Conservation (phyloP, 306 rosid genomes). For the Crataegus laevigata region DNA sequence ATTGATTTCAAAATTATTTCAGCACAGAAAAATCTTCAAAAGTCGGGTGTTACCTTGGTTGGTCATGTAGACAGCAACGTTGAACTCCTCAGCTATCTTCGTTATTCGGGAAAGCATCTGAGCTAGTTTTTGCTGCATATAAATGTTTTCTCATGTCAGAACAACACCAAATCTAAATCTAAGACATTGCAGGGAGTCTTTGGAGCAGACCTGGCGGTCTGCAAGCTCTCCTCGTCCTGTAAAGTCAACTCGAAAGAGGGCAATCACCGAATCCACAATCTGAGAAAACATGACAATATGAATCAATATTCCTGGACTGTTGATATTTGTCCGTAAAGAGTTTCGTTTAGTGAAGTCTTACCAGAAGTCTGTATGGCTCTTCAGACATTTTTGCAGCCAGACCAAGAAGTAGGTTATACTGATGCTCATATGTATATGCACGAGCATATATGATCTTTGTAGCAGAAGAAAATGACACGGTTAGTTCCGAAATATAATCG, state of each 20-base stretch:
- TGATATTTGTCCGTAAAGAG: background rate
- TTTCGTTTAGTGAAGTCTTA: conserved; percentile 24
- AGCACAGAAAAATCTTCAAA: background rate
- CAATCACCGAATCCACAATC: conserved; percentile 90
- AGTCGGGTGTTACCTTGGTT: conserved; percentile 58
- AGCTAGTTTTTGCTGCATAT: conserved; percentile 82
- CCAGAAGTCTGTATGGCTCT: conserved; percentile 97
- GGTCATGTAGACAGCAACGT: conserved; percentile 91
- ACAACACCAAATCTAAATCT: background rate
- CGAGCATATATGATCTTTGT: conserved; percentile 88
- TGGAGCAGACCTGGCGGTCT: conserved; percentile 74
- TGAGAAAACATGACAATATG: conserved; percentile 23
- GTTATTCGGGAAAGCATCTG: conserved; percentile 89
- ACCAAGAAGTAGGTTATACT: conserved; percentile 78
- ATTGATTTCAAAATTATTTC: background rate
- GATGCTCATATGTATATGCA: conserved; percentile 95
- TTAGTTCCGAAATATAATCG: background rate
- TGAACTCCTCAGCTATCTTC: conserved; percentile 90
- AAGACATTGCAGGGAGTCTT: background rate
- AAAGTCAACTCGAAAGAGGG: conserved; percentile 88
- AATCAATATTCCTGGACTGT: conserved; percentile 15
- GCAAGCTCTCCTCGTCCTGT: conserved; percentile 97
- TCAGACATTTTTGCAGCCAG: conserved; percentile 95
- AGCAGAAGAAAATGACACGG: conserved; percentile 13
- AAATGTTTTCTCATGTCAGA: conserved; percentile 15